Conservation (phyloP, 768 basidiomycete species). For the Tricholoma furcatifolium region DNA sequence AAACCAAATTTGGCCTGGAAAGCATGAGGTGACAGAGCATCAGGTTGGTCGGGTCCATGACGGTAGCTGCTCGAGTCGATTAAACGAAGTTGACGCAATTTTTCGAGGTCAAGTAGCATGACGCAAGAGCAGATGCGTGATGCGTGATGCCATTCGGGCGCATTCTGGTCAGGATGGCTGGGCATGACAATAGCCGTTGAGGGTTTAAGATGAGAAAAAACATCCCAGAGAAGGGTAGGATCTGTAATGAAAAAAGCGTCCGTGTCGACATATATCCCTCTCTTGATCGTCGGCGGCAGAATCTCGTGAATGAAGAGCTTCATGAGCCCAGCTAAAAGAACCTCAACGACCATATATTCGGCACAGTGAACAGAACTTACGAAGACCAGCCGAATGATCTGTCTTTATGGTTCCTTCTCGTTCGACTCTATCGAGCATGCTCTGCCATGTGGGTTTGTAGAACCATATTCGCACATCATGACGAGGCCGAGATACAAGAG, state of each 20-base stretch:
- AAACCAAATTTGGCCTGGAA: conserved; percentile 44
- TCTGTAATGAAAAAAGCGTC: conserved; percentile 51
- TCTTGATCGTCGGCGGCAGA: conserved; percentile 38
- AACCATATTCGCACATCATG: conserved; percentile 39
- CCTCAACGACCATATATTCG: conserved; percentile 7
- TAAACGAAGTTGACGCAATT: conserved; percentile 39
- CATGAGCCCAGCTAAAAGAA: conserved; percentile 43
- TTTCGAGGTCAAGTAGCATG: conserved; percentile 50
- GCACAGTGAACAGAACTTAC: conserved; percentile 27
- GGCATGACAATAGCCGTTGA: conserved; percentile 41
- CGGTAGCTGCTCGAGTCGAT: conserved; percentile 47
- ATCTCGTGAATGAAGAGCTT: conserved; percentile 55
- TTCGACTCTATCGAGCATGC: conserved; percentile 41
- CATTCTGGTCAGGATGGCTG: conserved; percentile 39
- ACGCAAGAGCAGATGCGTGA: conserved; percentile 50
- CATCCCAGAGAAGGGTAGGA: conserved; percentile 44
- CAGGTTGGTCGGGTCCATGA: conserved; percentile 21
- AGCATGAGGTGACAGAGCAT: conserved; percentile 38
- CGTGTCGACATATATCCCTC: conserved; percentile 50
- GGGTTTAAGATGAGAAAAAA: conserved; percentile 32
- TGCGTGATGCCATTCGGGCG: conserved; percentile 42
- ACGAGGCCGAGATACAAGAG: conserved; percentile 35
- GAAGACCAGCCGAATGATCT: conserved; percentile 46
- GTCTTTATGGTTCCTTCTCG: conserved; percentile 45
- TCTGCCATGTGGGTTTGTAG: conserved; percentile 38